Base-by-base conservation (phyloP, 2,329 filamentous ascomycete genomes). In the Didymella segeticola region DNA sequence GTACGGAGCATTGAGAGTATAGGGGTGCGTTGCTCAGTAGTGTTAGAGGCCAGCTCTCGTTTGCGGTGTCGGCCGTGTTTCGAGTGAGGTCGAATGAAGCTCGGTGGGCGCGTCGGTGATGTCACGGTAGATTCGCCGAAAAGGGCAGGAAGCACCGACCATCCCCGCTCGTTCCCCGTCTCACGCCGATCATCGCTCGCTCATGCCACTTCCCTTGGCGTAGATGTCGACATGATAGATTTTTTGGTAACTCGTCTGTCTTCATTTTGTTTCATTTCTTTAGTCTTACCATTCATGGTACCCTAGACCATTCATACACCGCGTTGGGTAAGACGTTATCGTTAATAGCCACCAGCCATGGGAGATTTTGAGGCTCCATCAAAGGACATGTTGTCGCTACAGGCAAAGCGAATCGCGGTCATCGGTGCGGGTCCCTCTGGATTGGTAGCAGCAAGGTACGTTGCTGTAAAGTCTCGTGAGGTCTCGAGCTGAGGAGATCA, bases 381-480 rank as follows among this genome's bases (percentile, higher is more conserved):
- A 34, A 47, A 53, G 7, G 52, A 58, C 1, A 61, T 51, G 48
- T 58, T 58, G 11, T 56, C 56, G 4, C 7, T 78, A 34, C 68
- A 66, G 47, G 81, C 89, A 42, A 80, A 80, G 55, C 83, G 76
- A 38, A 80, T 96, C 60, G 91, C 90, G 61, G 81, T 97, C 56
- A 86, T 97, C 61, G 93, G 93, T 19, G 92, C 89, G 9, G 93
- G 93, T 0, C 90, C 93, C 0, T 85, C 84, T 58, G 93, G 93
- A 4, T 79, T 96, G 4, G 85, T 88, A 22, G 86, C 89, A 20
- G 91, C 91, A 47, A 95, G 91, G 80, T 81, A 69, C 52, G 67
- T 50, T 3, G 3, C 39, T 17, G 2, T 1, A 2, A 5, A 1
- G 14, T 3, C 4, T 12, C 14, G 5, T 1, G 8, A 14, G 8